Percentiles rank a stretch among this genome's conserved stretches.
Evolutionary conservation across 306 rosid genomes (phyloP).

Genomic region (Medicago truncatula): DNA sequence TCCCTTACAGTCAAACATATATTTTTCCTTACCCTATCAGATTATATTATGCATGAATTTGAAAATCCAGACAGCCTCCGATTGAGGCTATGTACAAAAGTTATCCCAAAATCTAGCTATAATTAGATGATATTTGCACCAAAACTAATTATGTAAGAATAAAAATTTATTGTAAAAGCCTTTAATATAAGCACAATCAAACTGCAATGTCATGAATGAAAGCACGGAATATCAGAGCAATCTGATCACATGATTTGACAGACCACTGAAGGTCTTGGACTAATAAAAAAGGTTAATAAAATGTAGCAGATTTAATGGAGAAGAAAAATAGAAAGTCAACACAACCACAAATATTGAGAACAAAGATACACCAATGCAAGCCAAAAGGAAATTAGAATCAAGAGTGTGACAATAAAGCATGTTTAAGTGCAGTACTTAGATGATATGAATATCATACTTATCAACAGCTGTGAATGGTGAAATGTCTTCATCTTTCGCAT

Average conservation of each 20-base stretch:
- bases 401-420: neutral
- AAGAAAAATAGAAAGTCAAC: constrained; percentile 24
- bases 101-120: constrained; percentile 25
- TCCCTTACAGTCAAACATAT: neutral
- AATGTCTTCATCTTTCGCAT: constrained; percentile 92
- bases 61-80: constrained; percentile 18
- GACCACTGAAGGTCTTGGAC: neutral
- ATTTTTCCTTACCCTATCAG: constrained; percentile 15
- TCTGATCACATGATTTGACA: constrained; percentile 5
- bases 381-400: constrained; percentile 9
- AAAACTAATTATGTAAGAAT: constrained; percentile 9
- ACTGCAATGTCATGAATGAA: constrained; percentile 28
- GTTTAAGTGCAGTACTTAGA: constrained; percentile 9
- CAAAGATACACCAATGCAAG: constrained; percentile 27
- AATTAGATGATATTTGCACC: constrained; percentile 1
- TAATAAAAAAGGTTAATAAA: constrained; percentile 10
- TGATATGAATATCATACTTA: constrained; percentile 59
- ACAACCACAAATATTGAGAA: constrained; percentile 22
- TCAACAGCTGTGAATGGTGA: constrained; percentile 98
- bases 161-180: neutral
- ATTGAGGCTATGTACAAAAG: neutral
- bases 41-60: neutral
- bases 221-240: constrained; percentile 14
- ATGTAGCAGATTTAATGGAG: constrained; percentile 2
- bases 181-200: neutral